Base-by-base conservation (phyloP, 2,329 filamentous ascomycete species). In the Hymenoscyphus albidus region DNA sequence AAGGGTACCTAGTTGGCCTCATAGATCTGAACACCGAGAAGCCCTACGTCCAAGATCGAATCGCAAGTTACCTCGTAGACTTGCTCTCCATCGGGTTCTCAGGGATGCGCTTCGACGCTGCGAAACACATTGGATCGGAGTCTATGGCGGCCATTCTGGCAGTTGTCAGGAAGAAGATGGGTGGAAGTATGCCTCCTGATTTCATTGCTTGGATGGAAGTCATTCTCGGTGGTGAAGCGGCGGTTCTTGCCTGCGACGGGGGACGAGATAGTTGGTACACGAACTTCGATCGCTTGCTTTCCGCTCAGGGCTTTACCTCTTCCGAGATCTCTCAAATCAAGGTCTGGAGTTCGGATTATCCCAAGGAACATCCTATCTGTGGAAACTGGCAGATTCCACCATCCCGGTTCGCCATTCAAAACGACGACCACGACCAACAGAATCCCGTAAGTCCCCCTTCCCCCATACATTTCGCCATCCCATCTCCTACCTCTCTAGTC, bases 351-450 rank as follows among this genome's bases (percentile, higher is more conserved):
- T 73, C 72, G 13, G 70, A 72, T 58, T 72, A 72, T 61, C 70
- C 70, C 4, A 72, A 72, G 64, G 70, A 72, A 57, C 69, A 70
- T 62, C 63, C 64, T 4, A 61, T 68, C 57, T 65, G 56, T 65
- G 58, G 63, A 16, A 64, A 35, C 58, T 65, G 64, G 64, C 22
- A 63, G 5, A 63, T 65, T 58, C 64, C 54, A 14, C 62, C 58
- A 3, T 58, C 55, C 48, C 65, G 64, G 54, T 74, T 74, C 62
- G 73, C 71, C 14, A 69, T 74, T 59, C 72, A 74, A 64, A 74
- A 74, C 61, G 73, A 74, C 62, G 72, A 74, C 59, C 72, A 74
- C 35, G 73, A 74, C 59, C 73, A 74, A 56, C 73, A 74, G 60
- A 73, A 65, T 63, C 57, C 70, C 0, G 70, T 71, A 64, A 59